Evolutionary conservation across 2,329 filamentous ascomycete species (phyloP).

Genomic region (Penicillium psychrosexuale): DNA sequence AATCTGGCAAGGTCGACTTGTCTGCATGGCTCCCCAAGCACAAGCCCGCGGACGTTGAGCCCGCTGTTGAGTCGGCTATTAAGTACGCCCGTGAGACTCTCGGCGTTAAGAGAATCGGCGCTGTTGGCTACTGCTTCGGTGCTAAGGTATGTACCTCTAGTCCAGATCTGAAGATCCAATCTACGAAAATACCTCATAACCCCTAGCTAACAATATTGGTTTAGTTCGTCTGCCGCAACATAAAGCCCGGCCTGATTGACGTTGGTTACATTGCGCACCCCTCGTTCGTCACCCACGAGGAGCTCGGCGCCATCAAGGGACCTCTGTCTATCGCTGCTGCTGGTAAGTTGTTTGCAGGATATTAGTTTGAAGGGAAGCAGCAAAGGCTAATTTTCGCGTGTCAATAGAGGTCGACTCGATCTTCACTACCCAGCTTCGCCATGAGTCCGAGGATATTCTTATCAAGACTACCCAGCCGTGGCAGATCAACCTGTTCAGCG

Average conservation of each 20-base stretch:
- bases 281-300: conserved; percentile 66
- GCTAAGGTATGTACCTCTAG: conserved; percentile 56
- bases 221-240: conserved; percentile 67
- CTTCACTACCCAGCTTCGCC: conserved; percentile 62
- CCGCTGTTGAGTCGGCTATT: conserved; percentile 50
- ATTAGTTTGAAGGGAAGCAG: neutral
- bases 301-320: conserved; percentile 63
- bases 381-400: conserved; percentile 1
- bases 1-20: conserved; percentile 49
- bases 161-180: neutral
- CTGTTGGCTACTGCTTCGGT: conserved; percentile 72
- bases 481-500: conserved; percentile 73
- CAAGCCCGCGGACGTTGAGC: conserved; percentile 53
- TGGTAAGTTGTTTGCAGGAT: conserved; percentile 31
- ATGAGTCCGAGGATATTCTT: conserved; percentile 64
- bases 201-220: neutral
- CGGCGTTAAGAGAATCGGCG: conserved; percentile 59
- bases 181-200: neutral
- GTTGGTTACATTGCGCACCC: conserved; percentile 75
- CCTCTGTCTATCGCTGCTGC: conserved; percentile 65
- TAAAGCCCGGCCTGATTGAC: conserved; percentile 60
- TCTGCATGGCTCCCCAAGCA: conserved; percentile 49
- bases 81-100: conserved; percentile 57
- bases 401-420: conserved; percentile 59
- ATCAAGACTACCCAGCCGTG: conserved; percentile 58